Evolutionary conservation across 495 filamentous ascomycete genomes (phyloP).

Genomic region (Neurospora pannonica): DNA sequence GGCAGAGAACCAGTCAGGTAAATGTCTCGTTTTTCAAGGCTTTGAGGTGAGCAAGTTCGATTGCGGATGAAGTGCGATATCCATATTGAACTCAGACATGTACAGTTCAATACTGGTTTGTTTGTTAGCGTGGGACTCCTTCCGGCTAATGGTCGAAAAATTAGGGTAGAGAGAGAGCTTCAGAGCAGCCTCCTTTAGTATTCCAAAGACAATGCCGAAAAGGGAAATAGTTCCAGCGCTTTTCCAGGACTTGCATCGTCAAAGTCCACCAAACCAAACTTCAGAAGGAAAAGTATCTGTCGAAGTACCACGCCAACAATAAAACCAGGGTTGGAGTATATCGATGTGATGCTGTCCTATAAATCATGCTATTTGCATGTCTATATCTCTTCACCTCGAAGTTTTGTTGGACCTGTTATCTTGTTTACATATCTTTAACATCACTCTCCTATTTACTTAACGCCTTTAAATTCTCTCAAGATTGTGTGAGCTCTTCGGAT

Average conservation of each 20-base stretch:
- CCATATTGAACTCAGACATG: not conserved
- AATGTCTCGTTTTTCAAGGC: not conserved
- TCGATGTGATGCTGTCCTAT: not conserved
- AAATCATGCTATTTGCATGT: not conserved
- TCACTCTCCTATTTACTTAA: too few species aligned
- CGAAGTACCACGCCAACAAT: too few species aligned
- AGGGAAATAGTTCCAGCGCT: too few species aligned
- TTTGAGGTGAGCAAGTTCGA: not conserved
- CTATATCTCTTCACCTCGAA: not conserved
- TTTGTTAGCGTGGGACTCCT: not conserved
- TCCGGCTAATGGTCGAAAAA: not conserved
- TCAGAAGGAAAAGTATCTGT: not conserved
- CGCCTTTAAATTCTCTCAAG: not conserved
- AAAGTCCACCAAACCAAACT: too few species aligned
- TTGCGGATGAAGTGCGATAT: not conserved
- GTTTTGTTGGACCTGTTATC: not conserved
- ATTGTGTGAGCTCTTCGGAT: not conserved
- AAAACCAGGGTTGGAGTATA: too few species aligned
- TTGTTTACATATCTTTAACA: conserved; percentile 1
- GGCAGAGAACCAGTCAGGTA: not conserved
- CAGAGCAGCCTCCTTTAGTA: too few species aligned
- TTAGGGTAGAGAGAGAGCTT: too few species aligned
- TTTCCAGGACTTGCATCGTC: too few species aligned
- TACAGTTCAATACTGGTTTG: not conserved
- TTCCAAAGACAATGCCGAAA: too few species aligned